phyloP scores from a whole-genome alignment of 768 basidiomycete species.

The Fistulinella prunicolor region DNA sequence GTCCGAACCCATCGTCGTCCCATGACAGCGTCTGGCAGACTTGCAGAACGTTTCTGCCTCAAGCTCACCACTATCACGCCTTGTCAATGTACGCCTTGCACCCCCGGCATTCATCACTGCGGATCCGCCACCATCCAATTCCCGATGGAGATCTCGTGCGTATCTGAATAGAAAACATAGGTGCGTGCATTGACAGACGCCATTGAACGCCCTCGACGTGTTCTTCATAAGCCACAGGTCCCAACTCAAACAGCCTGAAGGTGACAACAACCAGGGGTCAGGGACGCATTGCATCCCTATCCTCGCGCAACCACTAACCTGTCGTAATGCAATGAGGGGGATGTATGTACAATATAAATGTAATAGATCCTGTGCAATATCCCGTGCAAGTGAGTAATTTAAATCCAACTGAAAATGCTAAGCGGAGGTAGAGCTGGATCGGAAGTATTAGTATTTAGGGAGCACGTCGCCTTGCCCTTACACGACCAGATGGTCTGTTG shows the following conservation, averaged over 20 bases:
- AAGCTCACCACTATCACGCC: conserved; percentile 12
- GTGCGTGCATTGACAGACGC: conserved; percentile 13
- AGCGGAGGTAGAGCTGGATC: not conserved
- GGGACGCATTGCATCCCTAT: conserved; percentile 13
- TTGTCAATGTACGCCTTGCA: conserved; percentile 12
- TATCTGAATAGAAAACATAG: conserved; percentile 2
- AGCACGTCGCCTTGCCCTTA: conserved; percentile 9
- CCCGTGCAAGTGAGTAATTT: conserved; percentile 8
- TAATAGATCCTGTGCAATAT: conserved; percentile 20
- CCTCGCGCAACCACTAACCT: conserved; percentile 6
- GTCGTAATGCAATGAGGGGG: conserved; percentile 22
- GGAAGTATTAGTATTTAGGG: conserved; percentile 1
- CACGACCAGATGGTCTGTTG: conserved; percentile 29
- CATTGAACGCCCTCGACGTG: conserved; percentile 15
- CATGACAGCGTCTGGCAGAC: conserved; percentile 21
- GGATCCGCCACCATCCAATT: conserved; percentile 23
- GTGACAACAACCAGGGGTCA: too few species aligned
- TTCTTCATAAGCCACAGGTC: conserved; percentile 22
- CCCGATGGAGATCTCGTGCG: conserved; percentile 23
- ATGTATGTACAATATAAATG: conserved; percentile 27
- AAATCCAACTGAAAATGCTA: not conserved
- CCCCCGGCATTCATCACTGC: conserved; percentile 24
- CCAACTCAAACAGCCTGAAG: too few species aligned
- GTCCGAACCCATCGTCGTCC: conserved; percentile 1
- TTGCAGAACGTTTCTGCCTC: conserved; percentile 28